Evolutionary conservation across 306 rosid species (phyloP), one percentile per base, ranked within the genome.

Genomic region (Glycine soja): DNA sequence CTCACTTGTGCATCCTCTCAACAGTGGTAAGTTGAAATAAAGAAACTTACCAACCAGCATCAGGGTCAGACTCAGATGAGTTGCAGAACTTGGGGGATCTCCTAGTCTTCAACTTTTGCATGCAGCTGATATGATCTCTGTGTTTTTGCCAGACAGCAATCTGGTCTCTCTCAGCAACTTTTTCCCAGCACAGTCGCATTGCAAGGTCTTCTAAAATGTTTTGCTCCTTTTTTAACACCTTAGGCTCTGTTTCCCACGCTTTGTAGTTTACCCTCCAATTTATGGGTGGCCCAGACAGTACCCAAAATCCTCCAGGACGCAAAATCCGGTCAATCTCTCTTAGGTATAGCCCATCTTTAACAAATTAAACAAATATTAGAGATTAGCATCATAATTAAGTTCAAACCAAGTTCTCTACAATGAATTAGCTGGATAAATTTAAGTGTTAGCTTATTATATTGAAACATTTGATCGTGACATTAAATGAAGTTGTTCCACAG

Each of bases 241-340:
- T 15, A 57, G 85, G 43, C 7, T 80, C 81, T 66, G 18, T 81
- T 72, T 86, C 4, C 91, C 91, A 88, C 18, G 82, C 88, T 66
- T 68, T 70, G 48, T 81, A 80, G 76, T 76, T 88, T 34, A 78
- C 80, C 86, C 76, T 90, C 93, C 93, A 90, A 82, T 79, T 90
- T 62, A 90, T 88, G 0, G 93, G 93, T 32, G 93, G 93, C 7
- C 93, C 93, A 74, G 93, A 90, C 66, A 90, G 68, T 12, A 86
- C 86, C 93, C 93, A 90, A 70, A 86, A 90, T 56, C 93, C 93
- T 57, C 93, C 93, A 4, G 90, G 93, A 48, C 85, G 78, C 80
- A 90, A 47, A 77, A 90, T 16, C 34, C 91, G 84, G 63, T 90
- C 91, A 70, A 90, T 79, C 80, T 90, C 93, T 75, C 79, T 79